phyloP scores from a whole-genome alignment of 2,329 filamentous ascomycete genomes.

The Mycosphaerella sp. region DNA sequence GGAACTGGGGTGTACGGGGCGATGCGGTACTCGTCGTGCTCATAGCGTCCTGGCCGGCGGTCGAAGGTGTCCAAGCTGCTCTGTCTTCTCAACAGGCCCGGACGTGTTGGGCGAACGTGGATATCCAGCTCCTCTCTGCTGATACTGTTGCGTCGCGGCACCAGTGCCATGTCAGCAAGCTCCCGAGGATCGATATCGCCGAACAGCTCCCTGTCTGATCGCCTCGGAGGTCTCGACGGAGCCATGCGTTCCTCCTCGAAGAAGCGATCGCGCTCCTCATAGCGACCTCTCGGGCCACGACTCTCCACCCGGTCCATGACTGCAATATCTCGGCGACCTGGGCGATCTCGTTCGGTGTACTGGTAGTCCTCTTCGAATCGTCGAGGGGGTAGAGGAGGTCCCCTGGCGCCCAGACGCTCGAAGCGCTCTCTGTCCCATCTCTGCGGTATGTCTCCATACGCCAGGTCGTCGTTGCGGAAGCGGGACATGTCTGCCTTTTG shows the following conservation, averaged over 20 bases:
- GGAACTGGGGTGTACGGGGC: slow-evolving; percentile 63
- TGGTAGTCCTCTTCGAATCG: slow-evolving; percentile 41
- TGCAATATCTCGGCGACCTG: slow-evolving; percentile 39
- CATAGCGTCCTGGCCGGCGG: slow-evolving; percentile 56
- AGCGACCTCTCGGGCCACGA: slow-evolving; percentile 33
- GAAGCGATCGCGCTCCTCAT: slow-evolving; percentile 50
- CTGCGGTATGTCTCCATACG: slow-evolving; percentile 41
- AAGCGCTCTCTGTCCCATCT: slow-evolving; percentile 48
- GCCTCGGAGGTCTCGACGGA: slow-evolving; percentile 25
- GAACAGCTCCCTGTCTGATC: slow-evolving; percentile 42
- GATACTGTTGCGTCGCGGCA: slow-evolving; percentile 49
- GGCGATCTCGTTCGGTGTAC: slow-evolving; percentile 34
- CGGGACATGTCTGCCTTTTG: slow-evolving; percentile 22
- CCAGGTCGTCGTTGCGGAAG: slow-evolving; percentile 37
- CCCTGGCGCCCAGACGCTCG: slow-evolving; percentile 40
- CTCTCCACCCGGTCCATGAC: slow-evolving; percentile 37
- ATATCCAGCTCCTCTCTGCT: slow-evolving; percentile 48
- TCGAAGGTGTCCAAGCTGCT: slow-evolving; percentile 90
- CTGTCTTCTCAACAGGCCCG: slow-evolving; percentile 67
- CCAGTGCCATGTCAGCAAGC: slow-evolving; percentile 47
- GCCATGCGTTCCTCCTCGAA: slow-evolving; percentile 47
- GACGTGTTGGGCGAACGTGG: slow-evolving; percentile 49
- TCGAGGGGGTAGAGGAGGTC: slow-evolving; percentile 14
- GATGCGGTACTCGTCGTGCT: slow-evolving; percentile 58
- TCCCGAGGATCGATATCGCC: slow-evolving; percentile 44